Evolutionary conservation across 2,329 filamentous ascomycete genomes (phyloP).

Genomic region (Aspergillus hortae): DNA sequence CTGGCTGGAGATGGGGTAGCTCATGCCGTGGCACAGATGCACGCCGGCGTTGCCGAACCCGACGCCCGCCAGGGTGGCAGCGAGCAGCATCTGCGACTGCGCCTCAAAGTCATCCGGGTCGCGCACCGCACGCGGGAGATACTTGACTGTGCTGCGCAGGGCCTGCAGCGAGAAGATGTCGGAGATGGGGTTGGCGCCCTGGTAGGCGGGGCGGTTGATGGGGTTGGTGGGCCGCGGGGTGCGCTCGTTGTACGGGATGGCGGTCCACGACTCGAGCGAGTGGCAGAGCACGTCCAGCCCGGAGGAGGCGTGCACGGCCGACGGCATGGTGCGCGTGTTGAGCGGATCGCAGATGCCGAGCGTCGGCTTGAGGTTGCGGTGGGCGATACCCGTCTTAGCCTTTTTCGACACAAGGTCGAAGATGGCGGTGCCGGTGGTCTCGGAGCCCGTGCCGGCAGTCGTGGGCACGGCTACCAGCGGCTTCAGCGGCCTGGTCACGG

Average conservation of each 20-base stretch:
- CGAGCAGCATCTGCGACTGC: slow-evolving; percentile 91
- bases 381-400: slow-evolving; percentile 93
- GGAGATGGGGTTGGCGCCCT: slow-evolving; percentile 95
- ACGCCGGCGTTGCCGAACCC: slow-evolving; percentile 98
- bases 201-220: slow-evolving; percentile 86
- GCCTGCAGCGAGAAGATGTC: slow-evolving; percentile 94
- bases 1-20: slow-evolving; percentile 92
- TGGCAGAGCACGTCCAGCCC: slow-evolving; percentile 96
- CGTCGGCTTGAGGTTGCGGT: slow-evolving; percentile 91
- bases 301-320: slow-evolving; percentile 85
- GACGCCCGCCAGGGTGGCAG: slow-evolving; percentile 88
- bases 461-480: slow-evolving; percentile 82
- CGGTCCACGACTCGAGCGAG: slow-evolving; percentile 93
- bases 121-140: slow-evolving; percentile 79
- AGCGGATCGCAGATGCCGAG: slow-evolving; percentile 82
- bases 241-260: slow-evolving; percentile 88
- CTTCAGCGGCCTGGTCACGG: slow-evolving; percentile 66
- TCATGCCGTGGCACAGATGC: slow-evolving; percentile 88
- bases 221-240: slow-evolving; percentile 82
- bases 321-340: slow-evolving; percentile 94
- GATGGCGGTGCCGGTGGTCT: slow-evolving; percentile 96
- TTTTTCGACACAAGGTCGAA: slow-evolving; percentile 88
- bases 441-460: slow-evolving; percentile 81
- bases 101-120: slow-evolving; percentile 91
- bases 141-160: slow-evolving; percentile 79